Conservation (phyloP, 2,329 filamentous ascomycete genomes). For the Periconia macrospinosa region DNA sequence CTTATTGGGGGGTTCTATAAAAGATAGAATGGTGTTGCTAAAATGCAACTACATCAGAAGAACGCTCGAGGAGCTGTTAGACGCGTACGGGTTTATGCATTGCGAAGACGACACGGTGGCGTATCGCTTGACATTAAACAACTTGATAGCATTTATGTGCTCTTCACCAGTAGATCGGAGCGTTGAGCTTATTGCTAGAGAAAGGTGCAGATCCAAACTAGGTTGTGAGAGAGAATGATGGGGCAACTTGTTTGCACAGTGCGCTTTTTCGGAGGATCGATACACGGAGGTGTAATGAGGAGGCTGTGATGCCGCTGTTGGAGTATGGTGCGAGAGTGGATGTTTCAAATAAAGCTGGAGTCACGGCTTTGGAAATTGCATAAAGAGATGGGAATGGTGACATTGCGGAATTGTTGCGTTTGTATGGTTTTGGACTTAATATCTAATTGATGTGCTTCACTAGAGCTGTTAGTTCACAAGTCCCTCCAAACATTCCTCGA, state of each 20-base stretch:
- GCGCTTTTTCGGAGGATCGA: neutral
- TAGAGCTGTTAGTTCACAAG: no score
- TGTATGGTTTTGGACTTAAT: neutral
- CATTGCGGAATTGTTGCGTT: neutral
- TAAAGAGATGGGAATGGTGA: neutral
- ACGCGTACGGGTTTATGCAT: no score
- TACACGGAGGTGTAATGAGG: neutral
- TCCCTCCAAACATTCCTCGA: no score
- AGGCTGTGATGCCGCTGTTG: neutral
- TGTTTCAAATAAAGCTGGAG: neutral
- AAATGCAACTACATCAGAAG: no score
- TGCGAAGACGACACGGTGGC: no score
- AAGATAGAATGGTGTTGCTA: no score
- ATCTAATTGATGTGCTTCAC: neutral
- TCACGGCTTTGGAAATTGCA: neutral
- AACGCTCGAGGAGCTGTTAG: no score
- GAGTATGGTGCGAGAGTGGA: neutral
- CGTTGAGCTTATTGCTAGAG: neutral
- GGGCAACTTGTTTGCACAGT: neutral
- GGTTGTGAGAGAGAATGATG: neutral
- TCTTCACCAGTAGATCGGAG: neutral
- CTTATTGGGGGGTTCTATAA: no score
- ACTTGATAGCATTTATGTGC: neutral
- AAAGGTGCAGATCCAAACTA: neutral
- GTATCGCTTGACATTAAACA: no score